phyloP scores from a whole-genome alignment of 2,329 filamentous ascomycete genomes.

The Penicillium sp. region DNA sequence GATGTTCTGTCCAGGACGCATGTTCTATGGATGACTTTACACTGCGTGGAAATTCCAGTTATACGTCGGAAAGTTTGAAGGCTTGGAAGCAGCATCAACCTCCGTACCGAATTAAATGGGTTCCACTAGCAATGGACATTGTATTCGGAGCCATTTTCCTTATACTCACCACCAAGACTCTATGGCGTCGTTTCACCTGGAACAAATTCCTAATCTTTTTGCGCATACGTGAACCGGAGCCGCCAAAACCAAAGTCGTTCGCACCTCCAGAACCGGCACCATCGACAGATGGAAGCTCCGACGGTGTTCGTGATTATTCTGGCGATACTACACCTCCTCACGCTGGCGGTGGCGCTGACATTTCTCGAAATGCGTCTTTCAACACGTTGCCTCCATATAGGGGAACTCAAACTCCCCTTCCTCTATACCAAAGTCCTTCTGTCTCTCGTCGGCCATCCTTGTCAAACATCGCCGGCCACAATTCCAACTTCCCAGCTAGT shows the following conservation, averaged over 20 bases:
- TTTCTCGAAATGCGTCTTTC: slow-evolving; percentile 10
- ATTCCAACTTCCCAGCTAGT: neutral
- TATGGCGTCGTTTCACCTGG: slow-evolving; percentile 15
- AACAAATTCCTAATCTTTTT: slow-evolving; percentile 10
- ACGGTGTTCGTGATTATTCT: neutral
- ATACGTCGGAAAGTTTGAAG: slow-evolving; percentile 20
- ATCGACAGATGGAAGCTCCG: slow-evolving; percentile 2
- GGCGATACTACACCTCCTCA: neutral
- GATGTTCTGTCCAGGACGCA: slow-evolving; percentile 27
- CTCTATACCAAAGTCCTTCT: slow-evolving; percentile 14
- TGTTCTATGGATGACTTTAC: slow-evolving; percentile 34
- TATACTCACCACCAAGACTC: slow-evolving; percentile 11
- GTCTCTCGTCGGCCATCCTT: slow-evolving; percentile 12
- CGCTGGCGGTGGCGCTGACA: neutral
- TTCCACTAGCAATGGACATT: slow-evolving; percentile 12
- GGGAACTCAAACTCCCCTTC: slow-evolving; percentile 12
- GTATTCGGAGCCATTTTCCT: slow-evolving; percentile 9
- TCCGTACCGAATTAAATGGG: slow-evolving; percentile 16
- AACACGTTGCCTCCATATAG: slow-evolving; percentile 11
- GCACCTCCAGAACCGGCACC: neutral
- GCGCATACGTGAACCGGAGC: slow-evolving; percentile 7
- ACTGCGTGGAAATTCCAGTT: slow-evolving; percentile 29
- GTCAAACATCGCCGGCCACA: slow-evolving; percentile 5
- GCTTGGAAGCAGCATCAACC: slow-evolving; percentile 28
- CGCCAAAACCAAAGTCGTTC: slow-evolving; percentile 1